Conservation (phyloP, 805 yeast species). For the Suhomyces vadensis region DNA sequence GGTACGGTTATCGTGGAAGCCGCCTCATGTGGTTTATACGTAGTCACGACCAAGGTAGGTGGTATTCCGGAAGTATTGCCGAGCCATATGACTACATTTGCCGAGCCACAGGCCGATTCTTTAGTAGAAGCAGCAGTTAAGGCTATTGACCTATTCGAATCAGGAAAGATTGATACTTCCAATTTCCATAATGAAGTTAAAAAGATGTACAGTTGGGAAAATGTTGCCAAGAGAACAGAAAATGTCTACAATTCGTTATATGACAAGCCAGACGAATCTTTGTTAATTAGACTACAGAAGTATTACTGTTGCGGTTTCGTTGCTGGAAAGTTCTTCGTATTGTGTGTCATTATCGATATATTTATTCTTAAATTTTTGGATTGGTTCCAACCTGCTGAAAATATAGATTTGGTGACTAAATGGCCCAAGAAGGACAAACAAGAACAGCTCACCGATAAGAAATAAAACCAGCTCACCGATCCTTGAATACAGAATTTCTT, state of each 20-base stretch:
- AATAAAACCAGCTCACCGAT: background rate
- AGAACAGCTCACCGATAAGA: background rate
- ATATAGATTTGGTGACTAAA: slow-evolving; percentile 74
- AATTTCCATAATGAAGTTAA: slow-evolving; percentile 76
- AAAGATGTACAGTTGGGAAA: slow-evolving; percentile 87
- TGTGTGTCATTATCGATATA: slow-evolving; percentile 81
- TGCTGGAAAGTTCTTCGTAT: slow-evolving; percentile 81
- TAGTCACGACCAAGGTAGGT: slow-evolving; percentile 94
- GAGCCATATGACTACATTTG: slow-evolving; percentile 86
- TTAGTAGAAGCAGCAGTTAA: slow-evolving; percentile 66
- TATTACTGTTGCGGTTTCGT: slow-evolving; percentile 74
- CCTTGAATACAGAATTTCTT: background rate
- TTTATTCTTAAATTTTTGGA: slow-evolving; percentile 64
- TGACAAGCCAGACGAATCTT: slow-evolving; percentile 47
- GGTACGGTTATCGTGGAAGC: slow-evolving; percentile 98
- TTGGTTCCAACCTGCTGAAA: slow-evolving; percentile 62
- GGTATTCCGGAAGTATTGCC: slow-evolving; percentile 98
- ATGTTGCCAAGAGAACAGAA: slow-evolving; percentile 85
- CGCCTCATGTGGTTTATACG: slow-evolving; percentile 90
- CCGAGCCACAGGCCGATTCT: slow-evolving; percentile 84
- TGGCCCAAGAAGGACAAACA: slow-evolving; percentile 73
- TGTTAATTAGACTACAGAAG: slow-evolving; percentile 59
- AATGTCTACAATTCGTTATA: slow-evolving; percentile 64
- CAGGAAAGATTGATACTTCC: slow-evolving; percentile 65
- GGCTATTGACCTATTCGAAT: slow-evolving; percentile 65